A percentile compares a stretch with the other conserved stretches of the same genome.
These are phyloP conservation scores for Suhomyces choctaworum DNA, from an alignment of 1,139 yeast genomes.

Conservation along the genomic window DNA sequence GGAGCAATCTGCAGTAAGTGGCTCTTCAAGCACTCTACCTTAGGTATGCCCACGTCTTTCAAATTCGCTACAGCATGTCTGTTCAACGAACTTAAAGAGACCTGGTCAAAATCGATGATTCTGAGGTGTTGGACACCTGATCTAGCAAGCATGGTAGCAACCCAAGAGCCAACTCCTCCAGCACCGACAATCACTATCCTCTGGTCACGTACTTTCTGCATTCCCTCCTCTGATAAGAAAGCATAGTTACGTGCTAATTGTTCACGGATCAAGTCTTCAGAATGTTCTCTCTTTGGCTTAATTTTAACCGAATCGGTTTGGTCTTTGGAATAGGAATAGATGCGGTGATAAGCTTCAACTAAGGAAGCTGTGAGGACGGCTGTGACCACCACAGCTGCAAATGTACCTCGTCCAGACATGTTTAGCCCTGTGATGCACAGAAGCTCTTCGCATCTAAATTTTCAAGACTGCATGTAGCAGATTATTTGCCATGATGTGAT, in stretches of 20 bases:
- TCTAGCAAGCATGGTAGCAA: constrained; percentile 85
- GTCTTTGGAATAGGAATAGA: constrained; percentile 11
- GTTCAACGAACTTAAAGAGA: constrained; percentile 84
- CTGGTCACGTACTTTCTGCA: constrained; percentile 71
- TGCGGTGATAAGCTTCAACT: constrained; percentile 43
- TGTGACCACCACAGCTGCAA: constrained; percentile 36
- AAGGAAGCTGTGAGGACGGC: constrained; percentile 42
- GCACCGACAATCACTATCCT: constrained; percentile 91
- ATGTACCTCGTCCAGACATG: constrained; percentile 10
- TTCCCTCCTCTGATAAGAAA: constrained; percentile 82
- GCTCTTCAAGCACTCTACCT: constrained; percentile 72
- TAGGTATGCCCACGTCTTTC: constrained; percentile 86
- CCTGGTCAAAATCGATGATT: constrained; percentile 93
- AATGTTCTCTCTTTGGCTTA: constrained; percentile 30
- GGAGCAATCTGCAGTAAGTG: constrained; percentile 78
- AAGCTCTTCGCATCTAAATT: constrained; percentile 6
- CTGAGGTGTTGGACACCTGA: constrained; percentile 81
- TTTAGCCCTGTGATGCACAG: constrained; percentile 2
- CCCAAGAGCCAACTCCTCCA: constrained; percentile 99
- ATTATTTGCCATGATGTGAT: too few relatives aligned
- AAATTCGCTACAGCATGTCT: constrained; percentile 92
- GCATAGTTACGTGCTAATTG: constrained; percentile 94
- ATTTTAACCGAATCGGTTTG: neutral
- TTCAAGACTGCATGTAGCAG: constrained; percentile 11
- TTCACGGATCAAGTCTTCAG: constrained; percentile 79